These are phyloP conservation scores for Tolypocladium ophioglossoides DNA, from an alignment of 2,329 filamentous ascomycete genomes.

Conservation along the genomic window DNA sequence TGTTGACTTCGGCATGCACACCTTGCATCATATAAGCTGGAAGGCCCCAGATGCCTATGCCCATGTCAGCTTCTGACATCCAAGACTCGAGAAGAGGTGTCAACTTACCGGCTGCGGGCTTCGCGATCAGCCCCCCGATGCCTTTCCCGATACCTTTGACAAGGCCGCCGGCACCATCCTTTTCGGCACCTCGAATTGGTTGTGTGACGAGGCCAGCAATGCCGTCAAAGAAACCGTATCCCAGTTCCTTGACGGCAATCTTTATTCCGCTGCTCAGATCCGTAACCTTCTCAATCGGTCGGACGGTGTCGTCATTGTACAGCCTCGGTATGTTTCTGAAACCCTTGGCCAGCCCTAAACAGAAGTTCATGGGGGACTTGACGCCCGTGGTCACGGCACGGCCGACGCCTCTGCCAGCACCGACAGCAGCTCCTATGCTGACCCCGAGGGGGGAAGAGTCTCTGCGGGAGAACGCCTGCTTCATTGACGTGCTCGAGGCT, in stretches of 20 bases:
- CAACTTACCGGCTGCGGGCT: constrained; percentile 65
- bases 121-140: constrained; percentile 69
- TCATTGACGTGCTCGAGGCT: constrained; percentile 4
- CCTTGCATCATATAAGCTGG: constrained; percentile 79
- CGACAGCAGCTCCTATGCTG: constrained; percentile 48
- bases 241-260: constrained; percentile 70
- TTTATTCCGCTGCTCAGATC: constrained; percentile 65
- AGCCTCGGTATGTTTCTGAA: constrained; percentile 81
- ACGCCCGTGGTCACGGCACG: constrained; percentile 67
- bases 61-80: neutral
- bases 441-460: constrained; percentile 11
- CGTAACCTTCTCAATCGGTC: constrained; percentile 69
- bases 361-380: constrained; percentile 77
- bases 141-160: constrained; percentile 76
- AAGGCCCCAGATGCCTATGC: constrained; percentile 51
- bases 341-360: constrained; percentile 69
- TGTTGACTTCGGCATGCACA: constrained; percentile 66
- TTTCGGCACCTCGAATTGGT: constrained; percentile 50
- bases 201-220: constrained; percentile 73
- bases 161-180: constrained; percentile 45
- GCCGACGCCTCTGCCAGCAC: constrained; percentile 55
- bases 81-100: too few relatives aligned
- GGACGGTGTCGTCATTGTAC: constrained; percentile 75
- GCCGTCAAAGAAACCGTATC: constrained; percentile 69
- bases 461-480: constrained; percentile 7